Percentiles rank a stretch among this genome's conserved stretches.
These are phyloP conservation scores for Pichia cabralensis DNA, from an alignment of 805 yeast species.

Conservation along the genomic window DNA sequence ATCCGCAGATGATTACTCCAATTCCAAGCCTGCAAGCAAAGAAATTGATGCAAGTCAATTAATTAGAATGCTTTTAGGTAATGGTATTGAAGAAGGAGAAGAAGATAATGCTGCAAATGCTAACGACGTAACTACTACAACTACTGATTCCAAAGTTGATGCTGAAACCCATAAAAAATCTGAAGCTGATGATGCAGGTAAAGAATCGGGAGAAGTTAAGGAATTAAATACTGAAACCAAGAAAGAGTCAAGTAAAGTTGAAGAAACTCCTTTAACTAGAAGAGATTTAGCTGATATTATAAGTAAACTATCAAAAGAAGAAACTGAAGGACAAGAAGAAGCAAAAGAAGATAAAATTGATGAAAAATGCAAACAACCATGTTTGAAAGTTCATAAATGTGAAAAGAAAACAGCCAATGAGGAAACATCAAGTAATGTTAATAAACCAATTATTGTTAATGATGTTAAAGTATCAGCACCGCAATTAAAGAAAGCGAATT, in stretches of 20 bases:
- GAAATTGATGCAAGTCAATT: constrained; percentile 7
- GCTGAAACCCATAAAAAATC: not conserved
- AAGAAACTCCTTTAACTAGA: constrained; percentile 7
- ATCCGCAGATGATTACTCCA: not conserved
- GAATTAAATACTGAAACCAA: not conserved
- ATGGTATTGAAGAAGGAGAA: not conserved
- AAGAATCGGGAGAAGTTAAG: not conserved
- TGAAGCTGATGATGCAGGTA: not conserved
- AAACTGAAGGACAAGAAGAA: not conserved
- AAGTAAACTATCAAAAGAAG: constrained; percentile 1
- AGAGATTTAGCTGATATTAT: constrained; percentile 7
- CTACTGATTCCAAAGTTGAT: too few species aligned
- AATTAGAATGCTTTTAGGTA: constrained; percentile 6
- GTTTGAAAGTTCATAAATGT: constrained; percentile 14
- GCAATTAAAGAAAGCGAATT: constrained; percentile 14
- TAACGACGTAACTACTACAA: too few species aligned
- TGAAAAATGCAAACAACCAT: constrained; percentile 11
- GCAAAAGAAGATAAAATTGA: not conserved
- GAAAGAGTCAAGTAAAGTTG: not conserved
- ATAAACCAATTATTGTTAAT: constrained; percentile 1
- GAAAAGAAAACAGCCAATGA: constrained; percentile 7
- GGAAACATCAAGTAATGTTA: not conserved
- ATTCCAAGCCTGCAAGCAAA: not conserved
- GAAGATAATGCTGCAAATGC: not conserved
- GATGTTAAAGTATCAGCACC: constrained; percentile 6